Base-by-base conservation (phyloP, 2,329 filamentous ascomycete genomes). In the Beauveria rudraprayagi region DNA sequence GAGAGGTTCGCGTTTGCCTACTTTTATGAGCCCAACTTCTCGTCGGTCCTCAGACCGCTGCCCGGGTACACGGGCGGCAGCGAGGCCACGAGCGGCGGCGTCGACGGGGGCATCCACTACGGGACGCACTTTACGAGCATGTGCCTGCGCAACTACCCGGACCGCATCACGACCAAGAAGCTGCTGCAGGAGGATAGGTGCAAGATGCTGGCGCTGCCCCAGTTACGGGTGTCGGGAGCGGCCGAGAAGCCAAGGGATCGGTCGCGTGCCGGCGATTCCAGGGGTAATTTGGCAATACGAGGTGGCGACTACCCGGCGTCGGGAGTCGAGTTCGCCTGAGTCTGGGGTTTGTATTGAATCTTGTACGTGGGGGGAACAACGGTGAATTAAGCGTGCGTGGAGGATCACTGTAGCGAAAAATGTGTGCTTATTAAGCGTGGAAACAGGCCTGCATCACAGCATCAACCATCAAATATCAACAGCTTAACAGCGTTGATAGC, bases 41-140 rank as follows among this genome's bases (percentile, higher is more conserved):
- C 75, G 22, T 71, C 77, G 1, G 72, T 79, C 10, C 62, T 78
- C 16, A 74, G 73, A 65, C 77, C 78, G 0, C 68, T 81, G 8
- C 69, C 70, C 0, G 74, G 73, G 3, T 77, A 74, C 61, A 67
- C 47, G 7, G n/a, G 40, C 24, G 37, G 7, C 14, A 24, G 37
- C 28, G 34, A 74, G 8, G 69, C 30, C 30, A 34, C 56, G 7
- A 68, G 70, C 3, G 68, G 71, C 56, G 64, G 6, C 66, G 24
- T 68, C 68, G 2, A 53, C 5, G 71, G 75, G n/a, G 75, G 77
- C 3, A 75, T 80, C 7, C 77, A 80, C 65, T 81, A 80, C 64
- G 78, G 78, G n/a, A 80, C 74, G 1, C 77, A 81, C 65, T 81
- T 80, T 62, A 81, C 78, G 41, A 77, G 80, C 60, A 80, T 80